A percentile compares a stretch with the other conserved stretches of the same genome.
Conservation (phyloP, 176 grass and related monocot species). For the Avena insularis region DNA sequence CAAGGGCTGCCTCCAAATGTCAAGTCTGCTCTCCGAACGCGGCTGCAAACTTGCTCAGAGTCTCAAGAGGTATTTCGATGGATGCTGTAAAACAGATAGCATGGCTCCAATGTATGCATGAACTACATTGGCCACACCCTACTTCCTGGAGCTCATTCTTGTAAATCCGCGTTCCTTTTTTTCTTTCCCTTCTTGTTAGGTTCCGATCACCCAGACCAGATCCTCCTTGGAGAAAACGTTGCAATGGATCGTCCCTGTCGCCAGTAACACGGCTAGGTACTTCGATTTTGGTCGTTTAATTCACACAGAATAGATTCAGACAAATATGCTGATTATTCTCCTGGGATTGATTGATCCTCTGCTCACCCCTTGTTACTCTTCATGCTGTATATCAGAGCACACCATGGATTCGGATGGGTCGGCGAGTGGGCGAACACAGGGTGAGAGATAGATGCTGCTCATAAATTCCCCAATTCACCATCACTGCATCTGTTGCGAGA, state of each 20-base stretch:
- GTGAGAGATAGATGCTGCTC: slow-evolving; percentile 26
- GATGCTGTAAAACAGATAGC: slow-evolving; percentile 1
- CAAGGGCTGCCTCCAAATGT: slow-evolving; percentile 70
- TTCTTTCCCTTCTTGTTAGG: slow-evolving; percentile 12
- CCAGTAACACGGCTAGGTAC: slow-evolving; percentile 83
- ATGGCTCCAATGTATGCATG: neutral
- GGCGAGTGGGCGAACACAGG: slow-evolving; percentile 68
- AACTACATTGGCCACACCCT: neutral
- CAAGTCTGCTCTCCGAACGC: slow-evolving; percentile 65
- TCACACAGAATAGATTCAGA: neutral
- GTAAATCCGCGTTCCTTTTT: neutral
- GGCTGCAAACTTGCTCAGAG: slow-evolving; percentile 46
- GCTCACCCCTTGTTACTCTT: slow-evolving; percentile 8
- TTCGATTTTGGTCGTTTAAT: neutral
- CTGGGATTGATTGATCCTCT: neutral
- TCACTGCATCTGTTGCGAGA: neutral
- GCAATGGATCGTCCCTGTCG: slow-evolving; percentile 77
- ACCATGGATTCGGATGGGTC: slow-evolving; percentile 73
- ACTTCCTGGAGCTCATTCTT: neutral
- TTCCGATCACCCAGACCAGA: slow-evolving; percentile 64
- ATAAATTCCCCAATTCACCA: neutral
- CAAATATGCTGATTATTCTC: neutral
- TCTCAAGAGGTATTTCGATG: slow-evolving; percentile 57
- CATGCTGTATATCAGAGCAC: slow-evolving; percentile 48
- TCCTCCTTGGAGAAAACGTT: slow-evolving; percentile 76